Evolutionary conservation across 495 filamentous ascomycete species (phyloP).

Genomic region (Evansstolkia leycettana): DNA sequence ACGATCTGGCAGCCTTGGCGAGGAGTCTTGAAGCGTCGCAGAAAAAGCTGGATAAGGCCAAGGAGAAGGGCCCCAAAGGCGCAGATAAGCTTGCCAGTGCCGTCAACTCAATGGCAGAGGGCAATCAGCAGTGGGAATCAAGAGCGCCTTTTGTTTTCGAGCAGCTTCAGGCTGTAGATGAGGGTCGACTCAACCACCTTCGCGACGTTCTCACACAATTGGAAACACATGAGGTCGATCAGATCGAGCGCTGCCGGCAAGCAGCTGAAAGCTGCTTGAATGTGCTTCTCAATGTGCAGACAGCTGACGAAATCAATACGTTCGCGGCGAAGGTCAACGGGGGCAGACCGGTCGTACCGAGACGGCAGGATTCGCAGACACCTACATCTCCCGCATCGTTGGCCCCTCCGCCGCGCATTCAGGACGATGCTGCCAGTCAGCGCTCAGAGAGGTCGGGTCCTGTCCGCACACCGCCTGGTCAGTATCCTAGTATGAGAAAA

Average conservation of each 20-base stretch:
- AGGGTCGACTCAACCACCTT: conserved; percentile 79
- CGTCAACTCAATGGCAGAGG: conserved; percentile 58
- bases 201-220: conserved; percentile 87
- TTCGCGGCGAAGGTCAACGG: conserved; percentile 50
- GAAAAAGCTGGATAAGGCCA: conserved; percentile 79
- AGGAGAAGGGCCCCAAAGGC: conserved; percentile 65
- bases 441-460: conserved; percentile 38
- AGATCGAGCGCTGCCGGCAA: conserved; percentile 63
- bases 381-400: conserved; percentile 10
- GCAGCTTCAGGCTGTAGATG: conserved; percentile 82
- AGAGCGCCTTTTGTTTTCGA: conserved; percentile 95
- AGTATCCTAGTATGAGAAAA: conserved; percentile 2
- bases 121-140: conserved; percentile 81
- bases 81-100: conserved; percentile 72
- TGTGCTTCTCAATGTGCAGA: conserved; percentile 75
- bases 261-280: conserved; percentile 75
- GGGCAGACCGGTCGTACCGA: conserved; percentile 6
- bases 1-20: conserved; percentile 67
- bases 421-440: conserved; percentile 50
- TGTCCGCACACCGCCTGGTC: conserved; percentile 36
- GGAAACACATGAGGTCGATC: conserved; percentile 85
- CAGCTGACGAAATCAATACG: conserved; percentile 77
- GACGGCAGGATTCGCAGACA: conserved; percentile 4
- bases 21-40: conserved; percentile 75
- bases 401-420: conserved; percentile 29